Percentiles rank a stretch among this genome's conserved stretches.
Conservation (phyloP, 345 rosid species). For the Salix koriyanagi region DNA sequence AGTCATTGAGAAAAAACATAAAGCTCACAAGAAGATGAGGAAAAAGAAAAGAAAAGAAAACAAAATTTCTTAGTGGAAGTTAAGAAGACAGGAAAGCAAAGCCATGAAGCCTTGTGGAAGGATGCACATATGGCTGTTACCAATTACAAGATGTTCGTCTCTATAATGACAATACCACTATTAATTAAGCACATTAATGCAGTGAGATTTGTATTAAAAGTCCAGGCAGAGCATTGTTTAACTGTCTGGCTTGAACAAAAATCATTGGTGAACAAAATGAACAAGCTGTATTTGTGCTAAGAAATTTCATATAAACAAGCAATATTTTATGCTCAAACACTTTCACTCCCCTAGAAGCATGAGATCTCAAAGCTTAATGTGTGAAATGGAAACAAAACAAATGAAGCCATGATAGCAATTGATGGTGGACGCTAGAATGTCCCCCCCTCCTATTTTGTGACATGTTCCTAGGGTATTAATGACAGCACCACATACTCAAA, state of each 20-base stretch:
- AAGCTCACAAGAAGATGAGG: neutral
- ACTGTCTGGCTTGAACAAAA: neutral
- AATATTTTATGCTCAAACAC: neutral
- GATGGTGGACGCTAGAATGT: neutral
- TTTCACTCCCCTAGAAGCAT: neutral
- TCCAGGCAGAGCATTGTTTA: neutral
- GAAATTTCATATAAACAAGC: neutral
- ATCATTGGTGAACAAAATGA: neutral
- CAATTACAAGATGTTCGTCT: neutral
- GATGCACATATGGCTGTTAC: neutral
- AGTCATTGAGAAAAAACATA: neutral
- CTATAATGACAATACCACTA: neutral
- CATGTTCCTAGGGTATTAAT: neutral
- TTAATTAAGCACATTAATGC: neutral
- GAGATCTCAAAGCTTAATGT: neutral
- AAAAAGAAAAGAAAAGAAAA: too few species aligned
- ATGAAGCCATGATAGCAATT: neutral
- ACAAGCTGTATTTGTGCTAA: neutral
- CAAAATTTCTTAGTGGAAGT: too few species aligned
- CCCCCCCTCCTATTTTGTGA: neutral
- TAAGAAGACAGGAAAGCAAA: neutral
- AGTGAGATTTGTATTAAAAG: neutral
- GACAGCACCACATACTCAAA: neutral
- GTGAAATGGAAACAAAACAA: neutral
- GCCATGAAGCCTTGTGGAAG: neutral